Percentiles rank a stretch among this genome's conserved stretches.
These are phyloP conservation scores for Globisporangium perplexum DNA, from an alignment of 352 stramenopile genomes.

Conservation along the genomic window DNA sequence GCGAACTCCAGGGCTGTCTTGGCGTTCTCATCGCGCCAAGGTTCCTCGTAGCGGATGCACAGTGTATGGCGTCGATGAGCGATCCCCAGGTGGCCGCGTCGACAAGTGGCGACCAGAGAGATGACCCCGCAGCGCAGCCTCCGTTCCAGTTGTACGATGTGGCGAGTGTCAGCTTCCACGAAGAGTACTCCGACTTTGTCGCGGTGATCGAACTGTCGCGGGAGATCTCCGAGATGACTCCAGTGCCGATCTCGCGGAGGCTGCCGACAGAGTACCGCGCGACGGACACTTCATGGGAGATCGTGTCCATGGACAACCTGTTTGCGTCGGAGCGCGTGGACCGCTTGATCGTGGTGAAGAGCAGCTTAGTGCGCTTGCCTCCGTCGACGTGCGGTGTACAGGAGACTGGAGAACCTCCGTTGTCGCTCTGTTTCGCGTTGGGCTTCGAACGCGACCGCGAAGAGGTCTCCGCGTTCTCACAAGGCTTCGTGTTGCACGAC, in stretches of 20 bases:
- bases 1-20: constrained; percentile 7
- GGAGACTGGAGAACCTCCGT: not conserved
- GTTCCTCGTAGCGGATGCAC: constrained; percentile 3
- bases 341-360: not conserved
- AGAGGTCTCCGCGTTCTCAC: constrained; percentile 3
- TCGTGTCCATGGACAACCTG: constrained; percentile 11
- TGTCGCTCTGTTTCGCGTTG: constrained; percentile 1
- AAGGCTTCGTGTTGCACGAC: constrained; percentile 8
- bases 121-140: not conserved
- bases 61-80: not conserved
- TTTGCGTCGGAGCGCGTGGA: constrained; percentile 4
- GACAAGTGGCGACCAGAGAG: not conserved
- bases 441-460: constrained; percentile 6
- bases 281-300: constrained; percentile 5
- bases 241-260: constrained; percentile 3
- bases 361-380: constrained; percentile 6
- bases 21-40: constrained; percentile 8
- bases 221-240: constrained; percentile 4
- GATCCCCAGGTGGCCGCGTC: constrained; percentile 1
- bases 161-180: not conserved
- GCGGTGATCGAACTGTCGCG: constrained; percentile 2
- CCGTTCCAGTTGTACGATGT: not conserved
- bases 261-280: constrained; percentile 2
- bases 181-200: constrained; percentile 1
- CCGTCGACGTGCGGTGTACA: constrained; percentile 2